Base-by-base conservation (phyloP, 805 yeast genomes). In the Scheffersomyces spartinae region DNA sequence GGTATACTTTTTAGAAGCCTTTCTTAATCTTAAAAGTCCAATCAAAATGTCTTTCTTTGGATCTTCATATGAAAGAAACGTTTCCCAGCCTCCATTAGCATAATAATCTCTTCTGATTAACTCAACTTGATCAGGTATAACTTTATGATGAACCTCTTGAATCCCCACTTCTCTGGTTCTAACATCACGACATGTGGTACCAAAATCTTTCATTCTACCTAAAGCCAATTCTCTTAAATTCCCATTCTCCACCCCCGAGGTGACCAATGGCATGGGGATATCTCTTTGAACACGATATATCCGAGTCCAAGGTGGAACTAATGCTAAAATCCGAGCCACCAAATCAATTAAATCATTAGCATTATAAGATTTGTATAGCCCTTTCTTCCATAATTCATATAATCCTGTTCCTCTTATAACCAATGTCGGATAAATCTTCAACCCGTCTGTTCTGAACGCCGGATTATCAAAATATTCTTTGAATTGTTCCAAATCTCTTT, bases 261-360 rank as follows among this genome's bases (percentile, higher is more conserved):
- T 81, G 21, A 91, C 98, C 39, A 91, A 64, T 0, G 98, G 98
- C 98, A 91, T 91, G 11, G 98, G 98, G 30, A 91, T 91, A 65
- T 91, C 98, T 62, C 98, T 71, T 58, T 91, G 98, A 13, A 91
- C 98, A 52, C 98, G 76, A 52, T 91, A 91, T 41, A 91, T 91
- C 57, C 98, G 75, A 3, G 98, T 91, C 98, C 98, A 91, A 3
- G 98, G 98, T 14, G 98, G 98, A 5, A 91, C 97, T 31, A 91
- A 63, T 0, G 97, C 95, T 63, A 91, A 60, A 27, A 91, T 88
- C 44, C 97, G 71, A 1, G 98, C 98, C 25, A 91, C 96, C 33
- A 91, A 63, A 51, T 91, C 98, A 25, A 91, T 81, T 40, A 91
- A 63, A 6, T 88, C 95, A 44, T 85, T 84, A 20, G 97, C 95